Percentiles rank a stretch among this genome's conserved stretches.
phyloP scores from a whole-genome alignment of 1,284 basidiomycete genomes.

The Microstroma glucosiphilum region DNA sequence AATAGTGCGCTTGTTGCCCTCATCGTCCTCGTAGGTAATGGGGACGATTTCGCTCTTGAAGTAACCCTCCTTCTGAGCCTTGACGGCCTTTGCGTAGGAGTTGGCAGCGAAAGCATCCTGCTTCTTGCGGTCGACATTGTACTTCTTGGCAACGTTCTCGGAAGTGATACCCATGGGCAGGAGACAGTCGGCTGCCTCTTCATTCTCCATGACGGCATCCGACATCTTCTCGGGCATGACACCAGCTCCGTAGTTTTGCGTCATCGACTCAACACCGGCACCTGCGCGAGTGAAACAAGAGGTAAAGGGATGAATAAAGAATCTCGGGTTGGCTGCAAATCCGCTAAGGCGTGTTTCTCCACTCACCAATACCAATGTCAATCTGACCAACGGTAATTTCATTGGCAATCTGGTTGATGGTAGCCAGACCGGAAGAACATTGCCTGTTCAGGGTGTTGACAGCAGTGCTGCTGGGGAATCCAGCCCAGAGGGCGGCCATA shows the following conservation, averaged over 20 bases:
- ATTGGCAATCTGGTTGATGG: slow-evolving; percentile 84
- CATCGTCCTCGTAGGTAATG: slow-evolving; percentile 70
- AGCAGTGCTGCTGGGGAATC: slow-evolving; percentile 63
- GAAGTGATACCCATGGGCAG: slow-evolving; percentile 96
- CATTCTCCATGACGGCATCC: slow-evolving; percentile 68
- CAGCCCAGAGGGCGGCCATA: slow-evolving; percentile 87
- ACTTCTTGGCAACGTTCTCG: slow-evolving; percentile 84
- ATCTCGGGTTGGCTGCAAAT: too few relatives aligned
- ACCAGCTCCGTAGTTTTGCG: slow-evolving; percentile 60
- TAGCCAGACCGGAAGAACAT: slow-evolving; percentile 84
- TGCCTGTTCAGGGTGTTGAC: slow-evolving; percentile 82
- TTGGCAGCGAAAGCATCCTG: slow-evolving; percentile 82
- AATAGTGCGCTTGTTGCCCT: slow-evolving; percentile 71
- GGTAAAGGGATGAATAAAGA: too few relatives aligned
- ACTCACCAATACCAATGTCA: slow-evolving; percentile 75
- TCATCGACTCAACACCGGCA: slow-evolving; percentile 95
- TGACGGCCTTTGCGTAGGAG: slow-evolving; percentile 75
- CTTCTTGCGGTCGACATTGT: slow-evolving; percentile 63
- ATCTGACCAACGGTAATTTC: slow-evolving; percentile 60
- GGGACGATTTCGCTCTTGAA: slow-evolving; percentile 90
- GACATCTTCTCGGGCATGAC: slow-evolving; percentile 70
- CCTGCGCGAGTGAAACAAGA: too few relatives aligned
- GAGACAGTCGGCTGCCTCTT: slow-evolving; percentile 82
- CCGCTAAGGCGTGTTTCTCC: too few relatives aligned
- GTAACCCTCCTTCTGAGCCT: slow-evolving; percentile 78